A percentile compares a stretch with the other conserved stretches of the same genome.
phyloP scores from a whole-genome alignment of 768 basidiomycete genomes.

The Pisolithus sp. region DNA sequence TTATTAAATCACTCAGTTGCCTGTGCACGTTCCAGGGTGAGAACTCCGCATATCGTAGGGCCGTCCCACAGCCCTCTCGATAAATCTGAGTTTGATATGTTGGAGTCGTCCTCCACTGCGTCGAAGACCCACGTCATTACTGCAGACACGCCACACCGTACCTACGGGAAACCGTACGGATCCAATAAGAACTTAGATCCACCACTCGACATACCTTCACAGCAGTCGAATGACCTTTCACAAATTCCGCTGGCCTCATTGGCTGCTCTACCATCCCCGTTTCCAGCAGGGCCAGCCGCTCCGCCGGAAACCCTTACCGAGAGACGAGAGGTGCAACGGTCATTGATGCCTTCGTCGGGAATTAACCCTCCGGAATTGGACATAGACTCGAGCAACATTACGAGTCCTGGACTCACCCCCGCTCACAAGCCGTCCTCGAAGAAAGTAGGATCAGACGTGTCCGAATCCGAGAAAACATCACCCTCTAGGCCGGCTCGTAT shows the following conservation, averaged over 20 bases:
- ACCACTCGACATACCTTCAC: background rate
- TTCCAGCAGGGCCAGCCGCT: background rate
- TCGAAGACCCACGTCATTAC: background rate
- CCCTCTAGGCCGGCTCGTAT: background rate
- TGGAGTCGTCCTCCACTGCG: background rate
- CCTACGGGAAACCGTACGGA: background rate
- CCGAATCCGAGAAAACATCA: background rate
- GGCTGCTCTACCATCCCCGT: background rate
- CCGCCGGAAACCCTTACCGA: background rate
- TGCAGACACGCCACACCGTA: background rate
- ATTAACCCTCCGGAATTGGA: background rate
- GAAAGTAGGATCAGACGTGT: background rate
- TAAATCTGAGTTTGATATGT: background rate
- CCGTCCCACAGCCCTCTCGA: background rate
- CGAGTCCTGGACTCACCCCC: slow-evolving; percentile 12
- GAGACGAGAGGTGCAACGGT: background rate
- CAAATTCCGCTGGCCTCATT: background rate
- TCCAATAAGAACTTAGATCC: background rate
- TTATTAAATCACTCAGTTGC: background rate
- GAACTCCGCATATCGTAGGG: background rate
- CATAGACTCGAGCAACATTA: slow-evolving; percentile 12
- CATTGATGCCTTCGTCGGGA: slow-evolving; percentile 1
- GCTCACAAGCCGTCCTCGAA: background rate
- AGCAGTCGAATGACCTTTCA: background rate
- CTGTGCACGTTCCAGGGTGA: background rate